Conservation (phyloP, 306 rosid genomes). For the Casuarina cunninghamiana region DNA sequence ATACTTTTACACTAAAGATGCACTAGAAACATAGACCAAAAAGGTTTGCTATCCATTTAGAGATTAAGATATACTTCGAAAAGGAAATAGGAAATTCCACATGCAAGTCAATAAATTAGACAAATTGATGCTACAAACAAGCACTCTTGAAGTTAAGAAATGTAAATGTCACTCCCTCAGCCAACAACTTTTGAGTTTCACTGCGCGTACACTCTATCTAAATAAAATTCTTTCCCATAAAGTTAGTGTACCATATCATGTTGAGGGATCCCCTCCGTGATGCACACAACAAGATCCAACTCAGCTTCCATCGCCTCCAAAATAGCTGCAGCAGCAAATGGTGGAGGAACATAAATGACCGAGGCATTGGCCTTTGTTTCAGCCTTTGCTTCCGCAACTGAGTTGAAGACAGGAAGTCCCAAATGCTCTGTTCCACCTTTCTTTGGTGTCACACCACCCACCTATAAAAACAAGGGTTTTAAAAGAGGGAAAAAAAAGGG, state of each 20-base stretch:
- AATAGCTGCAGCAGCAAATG: constrained; percentile 95
- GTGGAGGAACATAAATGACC: constrained; percentile 94
- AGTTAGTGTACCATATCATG: constrained; percentile 77
- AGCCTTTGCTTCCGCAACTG: constrained; percentile 92
- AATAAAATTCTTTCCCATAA: background rate
- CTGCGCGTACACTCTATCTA: background rate
- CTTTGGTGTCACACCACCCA: constrained; percentile 98
- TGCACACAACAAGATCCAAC: constrained; percentile 92
- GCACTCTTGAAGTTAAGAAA: background rate
- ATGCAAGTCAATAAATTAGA: background rate
- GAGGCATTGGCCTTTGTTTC: constrained; percentile 96
- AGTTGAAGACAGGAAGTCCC: constrained; percentile 97
- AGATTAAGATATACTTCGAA: background rate
- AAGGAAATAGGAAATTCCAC: background rate
- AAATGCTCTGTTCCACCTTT: constrained; percentile 95
- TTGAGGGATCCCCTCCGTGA: constrained; percentile 99
- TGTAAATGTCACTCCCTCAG: background rate
- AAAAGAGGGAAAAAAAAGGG: background rate
- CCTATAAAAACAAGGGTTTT: constrained; percentile 37
- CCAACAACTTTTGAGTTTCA: background rate
- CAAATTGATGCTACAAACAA: background rate
- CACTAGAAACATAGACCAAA: background rate
- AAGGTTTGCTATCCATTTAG: background rate
- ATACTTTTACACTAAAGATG: background rate
- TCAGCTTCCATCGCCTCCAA: constrained; percentile 94